Evolutionary conservation across 176 grass and related monocot genomes (phyloP).

Genomic region (Carex cristatella): DNA sequence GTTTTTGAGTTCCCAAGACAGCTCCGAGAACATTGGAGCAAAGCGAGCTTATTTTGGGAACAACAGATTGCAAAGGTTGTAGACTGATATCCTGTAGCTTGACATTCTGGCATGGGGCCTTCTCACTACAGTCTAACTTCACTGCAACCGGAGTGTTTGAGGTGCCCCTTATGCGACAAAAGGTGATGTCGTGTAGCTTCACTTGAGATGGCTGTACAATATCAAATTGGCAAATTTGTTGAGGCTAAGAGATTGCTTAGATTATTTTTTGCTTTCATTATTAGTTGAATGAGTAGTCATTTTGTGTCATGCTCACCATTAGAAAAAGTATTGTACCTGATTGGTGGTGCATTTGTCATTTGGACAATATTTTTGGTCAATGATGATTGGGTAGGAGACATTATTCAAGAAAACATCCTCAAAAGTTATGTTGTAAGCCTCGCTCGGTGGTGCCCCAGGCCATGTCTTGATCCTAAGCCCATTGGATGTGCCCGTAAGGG

Average conservation of each 20-base stretch:
- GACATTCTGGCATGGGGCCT: conserved; percentile 22
- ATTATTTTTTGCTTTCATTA: not conserved
- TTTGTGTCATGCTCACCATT: not conserved
- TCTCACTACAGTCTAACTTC: conserved; percentile 20
- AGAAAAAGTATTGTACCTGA: not conserved
- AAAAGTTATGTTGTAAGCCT: conserved; percentile 26
- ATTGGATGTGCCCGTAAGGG: conserved; percentile 18
- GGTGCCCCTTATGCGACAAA: conserved; percentile 24
- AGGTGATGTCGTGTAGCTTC: conserved; percentile 24
- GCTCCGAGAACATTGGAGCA: conserved; percentile 29
- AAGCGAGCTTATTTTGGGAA: not conserved
- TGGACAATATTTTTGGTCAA: conserved; percentile 39
- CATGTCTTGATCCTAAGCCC: conserved; percentile 42
- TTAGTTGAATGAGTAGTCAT: not conserved
- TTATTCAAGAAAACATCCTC: conserved; percentile 30
- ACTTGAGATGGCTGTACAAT: conserved; percentile 34
- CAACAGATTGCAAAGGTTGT: not conserved
- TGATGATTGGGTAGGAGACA: conserved; percentile 34
- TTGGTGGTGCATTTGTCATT: not conserved
- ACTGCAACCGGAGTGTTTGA: conserved; percentile 19
- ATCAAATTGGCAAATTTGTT: not conserved
- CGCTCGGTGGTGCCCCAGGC: conserved; percentile 31
- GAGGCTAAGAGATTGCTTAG: not conserved
- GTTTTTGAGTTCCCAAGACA: conserved; percentile 13
- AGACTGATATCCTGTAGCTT: conserved; percentile 26